Base-by-base conservation (phyloP, 495 filamentous ascomycete species). In the Aspergillus hancockii region DNA sequence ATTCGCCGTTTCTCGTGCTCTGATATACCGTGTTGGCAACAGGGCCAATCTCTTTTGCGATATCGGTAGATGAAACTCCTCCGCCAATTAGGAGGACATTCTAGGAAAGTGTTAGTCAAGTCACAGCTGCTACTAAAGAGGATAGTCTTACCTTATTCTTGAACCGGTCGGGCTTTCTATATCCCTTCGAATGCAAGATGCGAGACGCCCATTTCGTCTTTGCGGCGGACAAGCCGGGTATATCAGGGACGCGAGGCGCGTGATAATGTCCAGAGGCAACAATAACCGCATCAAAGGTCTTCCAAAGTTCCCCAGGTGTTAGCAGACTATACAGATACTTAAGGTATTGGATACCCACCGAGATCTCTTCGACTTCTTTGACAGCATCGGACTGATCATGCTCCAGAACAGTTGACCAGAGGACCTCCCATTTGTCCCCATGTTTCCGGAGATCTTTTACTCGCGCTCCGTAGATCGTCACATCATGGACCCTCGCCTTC, bases 191-290 rank as follows among this genome's bases (percentile, higher is more conserved):
- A 68, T 88, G 85, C 6, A 71, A 73, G 30, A 89, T 75, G 8
- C 75, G 68, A 14, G 63, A 52, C 0, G 85, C 81, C 69, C 80
- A 86, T 43, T 60, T 70, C 9, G 66, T 47, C 57, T 86, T 87
- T 65, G 81, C 81, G 6, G 77, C 74, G 0, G 76, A 58, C 12
- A 89, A 67, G 0, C 84, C 84, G 0, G 72, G 63, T 22, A 85
- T 78, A 62, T 85, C 75, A 9, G 85, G 85, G 1, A 88, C 69
- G 3, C 75, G 78, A 14, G 79, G 82, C 18, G 79, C 77, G 61
- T 84, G 79, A 56, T 87, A 87, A 66, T 86, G 83, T 0, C 84
- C 85, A 4, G 78, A 80, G 2, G 81, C 82, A 9, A 88, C 77
- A 19, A 87, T 71, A 2, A 88, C 77, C 1, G 78, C 75, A 62